Conservation (phyloP, 371 early-diverging fungal species). For the Rhizomucor pusillus region DNA sequence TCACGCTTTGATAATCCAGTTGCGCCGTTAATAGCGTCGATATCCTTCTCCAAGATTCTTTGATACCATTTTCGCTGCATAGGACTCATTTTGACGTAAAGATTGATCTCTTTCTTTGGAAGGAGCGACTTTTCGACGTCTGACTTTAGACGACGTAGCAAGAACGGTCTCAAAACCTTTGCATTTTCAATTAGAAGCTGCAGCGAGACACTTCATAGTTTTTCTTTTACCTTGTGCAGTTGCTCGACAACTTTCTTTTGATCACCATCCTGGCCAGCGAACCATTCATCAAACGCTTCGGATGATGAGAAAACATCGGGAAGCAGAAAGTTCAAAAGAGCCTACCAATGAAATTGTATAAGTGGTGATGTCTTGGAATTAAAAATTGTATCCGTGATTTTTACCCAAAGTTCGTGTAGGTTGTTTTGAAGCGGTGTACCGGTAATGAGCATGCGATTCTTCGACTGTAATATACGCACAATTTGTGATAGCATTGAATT, state of each 20-base stretch:
- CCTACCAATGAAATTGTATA: constrained; percentile 25
- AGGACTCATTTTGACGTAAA: constrained; percentile 93
- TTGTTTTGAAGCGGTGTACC: constrained; percentile 99
- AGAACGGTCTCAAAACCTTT: constrained; percentile 86
- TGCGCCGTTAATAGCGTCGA: constrained; percentile 90
- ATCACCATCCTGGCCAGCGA: constrained; percentile 70
- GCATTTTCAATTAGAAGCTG: background rate
- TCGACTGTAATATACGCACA: constrained; percentile 83
- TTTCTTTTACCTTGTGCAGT: constrained; percentile 75
- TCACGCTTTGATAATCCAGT: constrained; percentile 60
- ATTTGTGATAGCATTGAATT: constrained; percentile 93
- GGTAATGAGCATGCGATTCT: constrained; percentile 94
- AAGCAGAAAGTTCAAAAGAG: constrained; percentile 96
- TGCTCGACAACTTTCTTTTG: constrained; percentile 87
- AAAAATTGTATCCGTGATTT: background rate
- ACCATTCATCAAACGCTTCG: constrained; percentile 94
- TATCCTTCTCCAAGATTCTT: constrained; percentile 96
- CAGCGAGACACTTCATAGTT: background rate
- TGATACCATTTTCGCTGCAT: constrained; percentile 99
- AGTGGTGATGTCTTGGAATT: no score
- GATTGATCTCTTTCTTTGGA: constrained; percentile 95
- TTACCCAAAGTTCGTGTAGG: constrained; percentile 95
- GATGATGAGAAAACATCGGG: constrained; percentile 94
- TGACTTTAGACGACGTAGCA: constrained; percentile 97
- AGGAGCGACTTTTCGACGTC: constrained; percentile 97